Conservation (phyloP, 2,329 filamentous ascomycete genomes). For the Cladosporium sp. region DNA sequence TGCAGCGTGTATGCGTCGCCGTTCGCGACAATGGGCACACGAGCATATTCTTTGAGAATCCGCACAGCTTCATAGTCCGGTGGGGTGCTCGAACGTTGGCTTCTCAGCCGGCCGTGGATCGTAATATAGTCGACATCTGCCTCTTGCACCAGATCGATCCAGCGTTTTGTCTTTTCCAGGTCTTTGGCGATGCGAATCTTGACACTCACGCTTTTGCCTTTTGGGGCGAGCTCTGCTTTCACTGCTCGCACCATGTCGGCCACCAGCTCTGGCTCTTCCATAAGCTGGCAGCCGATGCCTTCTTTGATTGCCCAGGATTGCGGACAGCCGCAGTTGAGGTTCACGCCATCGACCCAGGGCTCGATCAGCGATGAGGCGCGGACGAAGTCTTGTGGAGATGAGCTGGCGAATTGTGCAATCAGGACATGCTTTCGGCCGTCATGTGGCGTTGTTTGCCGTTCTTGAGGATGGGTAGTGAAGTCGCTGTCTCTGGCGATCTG, state of each 20-base stretch:
- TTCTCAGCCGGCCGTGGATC: slow-evolving; percentile 62
- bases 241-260: slow-evolving; percentile 60
- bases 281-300: slow-evolving; percentile 64
- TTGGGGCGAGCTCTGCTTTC: slow-evolving; percentile 47
- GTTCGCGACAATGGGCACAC: slow-evolving; percentile 63
- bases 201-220: slow-evolving; percentile 57
- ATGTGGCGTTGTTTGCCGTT: slow-evolving; percentile 38
- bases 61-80: slow-evolving; percentile 60
- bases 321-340: slow-evolving; percentile 70
- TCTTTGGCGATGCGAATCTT: slow-evolving; percentile 68
- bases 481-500: slow-evolving; percentile 52
- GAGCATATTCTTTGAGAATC: slow-evolving; percentile 48
- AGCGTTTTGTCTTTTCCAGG: slow-evolving; percentile 53
- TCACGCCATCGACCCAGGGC: slow-evolving; percentile 60
- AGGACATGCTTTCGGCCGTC: slow-evolving; percentile 38
- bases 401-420: slow-evolving; percentile 65
- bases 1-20: slow-evolving; percentile 62
- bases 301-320: slow-evolving; percentile 69
- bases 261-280: slow-evolving; percentile 62
- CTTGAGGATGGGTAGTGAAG: slow-evolving; percentile 48
- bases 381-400: slow-evolving; percentile 57
- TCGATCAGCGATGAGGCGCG: slow-evolving; percentile 59
- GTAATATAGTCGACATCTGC: slow-evolving; percentile 65
- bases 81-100: slow-evolving; percentile 57
- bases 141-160: slow-evolving; percentile 59